These are phyloP conservation scores for Aureobasidium leucospermi DNA, from an alignment of 2,329 filamentous ascomycete genomes.

Conservation along the genomic window DNA sequence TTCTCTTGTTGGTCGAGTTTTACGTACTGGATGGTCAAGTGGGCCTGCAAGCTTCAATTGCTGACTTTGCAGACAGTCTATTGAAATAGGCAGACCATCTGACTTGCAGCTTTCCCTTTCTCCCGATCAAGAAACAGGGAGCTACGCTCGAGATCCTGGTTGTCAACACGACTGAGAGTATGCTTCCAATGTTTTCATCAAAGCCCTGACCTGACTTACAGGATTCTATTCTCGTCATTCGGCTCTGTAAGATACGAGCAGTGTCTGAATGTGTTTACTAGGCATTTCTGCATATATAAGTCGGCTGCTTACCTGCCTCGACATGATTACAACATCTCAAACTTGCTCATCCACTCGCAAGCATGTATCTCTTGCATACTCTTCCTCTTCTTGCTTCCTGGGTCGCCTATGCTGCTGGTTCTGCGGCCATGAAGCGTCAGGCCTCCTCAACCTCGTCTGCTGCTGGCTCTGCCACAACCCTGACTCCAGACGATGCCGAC, in stretches of 20 bases:
- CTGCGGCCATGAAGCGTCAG: background rate
- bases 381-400: background rate
- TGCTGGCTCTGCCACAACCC: background rate
- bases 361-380: constrained; percentile 3
- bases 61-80: constrained; percentile 7
- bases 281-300: background rate
- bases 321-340: constrained; percentile 2
- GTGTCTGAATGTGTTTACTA: background rate
- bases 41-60: background rate
- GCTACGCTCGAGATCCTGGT: background rate
- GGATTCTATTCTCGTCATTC: background rate
- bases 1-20: background rate
- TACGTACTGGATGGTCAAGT: background rate
- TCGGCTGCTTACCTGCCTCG: background rate
- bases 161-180: background rate
- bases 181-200: background rate
- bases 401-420: constrained; percentile 6
- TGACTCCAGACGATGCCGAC: background rate
- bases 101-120: constrained; percentile 1
- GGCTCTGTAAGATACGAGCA: background rate
- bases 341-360: background rate
- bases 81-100: constrained; percentile 5
- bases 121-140: background rate
- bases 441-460: background rate
- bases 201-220: background rate